A percentile compares a stretch with the other conserved stretches of the same genome.
Conservation (phyloP, 1,284 basidiomycete genomes). For the Kwoniella shivajii region DNA sequence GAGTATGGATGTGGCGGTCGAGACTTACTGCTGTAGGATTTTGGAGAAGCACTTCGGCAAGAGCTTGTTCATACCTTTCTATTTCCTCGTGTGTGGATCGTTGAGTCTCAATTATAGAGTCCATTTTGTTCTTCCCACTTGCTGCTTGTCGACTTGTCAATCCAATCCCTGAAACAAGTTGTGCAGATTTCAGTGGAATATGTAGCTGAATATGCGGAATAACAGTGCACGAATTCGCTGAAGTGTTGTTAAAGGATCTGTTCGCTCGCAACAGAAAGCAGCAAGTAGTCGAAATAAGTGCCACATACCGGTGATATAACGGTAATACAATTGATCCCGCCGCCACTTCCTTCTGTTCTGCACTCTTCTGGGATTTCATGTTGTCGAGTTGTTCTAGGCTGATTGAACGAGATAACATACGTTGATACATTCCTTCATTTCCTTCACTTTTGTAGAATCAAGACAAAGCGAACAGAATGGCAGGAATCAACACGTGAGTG, state of each 20-base stretch:
- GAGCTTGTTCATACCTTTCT: constrained; percentile 74
- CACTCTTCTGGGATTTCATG: neutral
- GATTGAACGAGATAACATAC: too few relatives aligned
- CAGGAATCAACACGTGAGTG: constrained; percentile 50
- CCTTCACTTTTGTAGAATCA: constrained; percentile 6
- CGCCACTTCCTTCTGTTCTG: constrained; percentile 8
- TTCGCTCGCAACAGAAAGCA: neutral
- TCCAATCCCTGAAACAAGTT: too few relatives aligned
- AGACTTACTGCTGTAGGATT: constrained; percentile 50
- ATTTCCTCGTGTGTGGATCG: constrained; percentile 94
- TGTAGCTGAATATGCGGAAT: neutral
- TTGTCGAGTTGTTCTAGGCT: too few relatives aligned
- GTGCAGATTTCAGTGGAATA: neutral
- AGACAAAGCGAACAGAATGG: constrained; percentile 15
- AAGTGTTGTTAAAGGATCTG: too few relatives aligned
- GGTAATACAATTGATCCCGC: neutral
- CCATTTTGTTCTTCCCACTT: constrained; percentile 60
- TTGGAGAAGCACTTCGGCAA: constrained; percentile 58
- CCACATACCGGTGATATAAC: constrained; percentile 5
- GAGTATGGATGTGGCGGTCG: neutral
- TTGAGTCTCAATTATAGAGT: constrained; percentile 88
- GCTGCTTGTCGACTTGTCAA: neutral
- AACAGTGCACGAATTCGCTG: too few relatives aligned
- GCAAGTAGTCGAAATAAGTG: constrained; percentile 1
- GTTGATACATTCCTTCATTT: neutral